phyloP scores from a whole-genome alignment of 2,329 filamentous ascomycete species.

The Aspergillus flavus region DNA sequence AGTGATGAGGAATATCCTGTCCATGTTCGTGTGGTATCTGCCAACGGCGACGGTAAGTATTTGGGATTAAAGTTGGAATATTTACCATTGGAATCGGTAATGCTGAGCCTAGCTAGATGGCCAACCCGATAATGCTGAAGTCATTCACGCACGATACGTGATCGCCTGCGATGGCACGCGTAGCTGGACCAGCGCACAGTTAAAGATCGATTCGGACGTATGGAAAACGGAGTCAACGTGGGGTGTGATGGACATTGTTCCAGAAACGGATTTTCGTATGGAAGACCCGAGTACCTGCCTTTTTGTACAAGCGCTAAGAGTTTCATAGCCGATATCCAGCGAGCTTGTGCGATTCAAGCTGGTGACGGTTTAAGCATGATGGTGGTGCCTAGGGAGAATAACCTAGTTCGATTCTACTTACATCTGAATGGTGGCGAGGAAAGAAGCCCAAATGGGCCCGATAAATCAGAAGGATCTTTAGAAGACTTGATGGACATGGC shows the following conservation, averaged over 20 bases:
- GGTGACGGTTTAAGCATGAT: no score
- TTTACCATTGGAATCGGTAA: no score
- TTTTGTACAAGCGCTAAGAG: no score
- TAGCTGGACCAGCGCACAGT: constrained; percentile 15
- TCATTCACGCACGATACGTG: constrained; percentile 14
- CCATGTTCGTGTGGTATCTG: neutral
- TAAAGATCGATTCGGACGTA: constrained; percentile 10
- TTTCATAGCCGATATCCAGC: no score
- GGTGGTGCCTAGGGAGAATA: no score
- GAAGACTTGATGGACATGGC: no score
- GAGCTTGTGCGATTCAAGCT: no score
- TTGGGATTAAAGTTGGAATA: no score
- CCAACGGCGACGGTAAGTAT: neutral
- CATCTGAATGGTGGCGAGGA: no score
- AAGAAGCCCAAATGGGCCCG: no score
- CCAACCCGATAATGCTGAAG: neutral
- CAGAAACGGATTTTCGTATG: constrained; percentile 14
- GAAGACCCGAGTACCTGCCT: rapidly evolving
- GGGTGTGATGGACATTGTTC: constrained; percentile 17
- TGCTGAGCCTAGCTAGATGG: neutral
- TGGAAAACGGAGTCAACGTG: constrained; percentile 5
- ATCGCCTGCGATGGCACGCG: constrained; percentile 23
- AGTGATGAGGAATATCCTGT: neutral
- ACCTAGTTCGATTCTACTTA: no score
- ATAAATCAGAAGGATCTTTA: no score